A percentile compares a stretch with the other conserved stretches of the same genome.
phyloP scores from a whole-genome alignment of 2,329 filamentous ascomycete genomes.

The Cladosporium austrohemisphaericum region DNA sequence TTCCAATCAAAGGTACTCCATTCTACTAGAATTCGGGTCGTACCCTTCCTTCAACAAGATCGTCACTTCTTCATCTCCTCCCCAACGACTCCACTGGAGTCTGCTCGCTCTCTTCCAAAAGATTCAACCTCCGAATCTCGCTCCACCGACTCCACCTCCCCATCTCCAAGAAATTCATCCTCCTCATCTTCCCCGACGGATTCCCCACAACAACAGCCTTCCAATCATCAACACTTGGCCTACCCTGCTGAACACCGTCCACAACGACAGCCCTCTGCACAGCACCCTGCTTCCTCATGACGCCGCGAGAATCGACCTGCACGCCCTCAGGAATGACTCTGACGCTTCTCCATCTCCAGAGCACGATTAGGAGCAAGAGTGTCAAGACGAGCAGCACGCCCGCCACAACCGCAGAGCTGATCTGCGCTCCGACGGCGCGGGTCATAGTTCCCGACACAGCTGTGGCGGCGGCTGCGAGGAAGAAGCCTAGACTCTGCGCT shows the following conservation, averaged over 20 bases:
- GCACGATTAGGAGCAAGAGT: constrained; percentile 56
- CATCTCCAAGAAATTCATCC: constrained; percentile 68
- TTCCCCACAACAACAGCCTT: constrained; percentile 68
- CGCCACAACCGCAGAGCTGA: constrained; percentile 65
- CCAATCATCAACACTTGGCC: constrained; percentile 55
- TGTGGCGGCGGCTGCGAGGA: constrained; percentile 65
- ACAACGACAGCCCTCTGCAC: constrained; percentile 4
- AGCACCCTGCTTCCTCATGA: constrained; percentile 16
- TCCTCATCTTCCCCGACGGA: constrained; percentile 63
- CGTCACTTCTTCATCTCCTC: too few species aligned
- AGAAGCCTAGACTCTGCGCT: constrained; percentile 65
- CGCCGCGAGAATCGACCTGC: constrained; percentile 33
- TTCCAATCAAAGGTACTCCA: too few species aligned
- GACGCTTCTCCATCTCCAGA: constrained; percentile 62
- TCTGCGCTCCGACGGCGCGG: constrained; percentile 62
- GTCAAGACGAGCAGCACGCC: constrained; percentile 64
- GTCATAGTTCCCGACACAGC: constrained; percentile 65
- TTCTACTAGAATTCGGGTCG: too few species aligned
- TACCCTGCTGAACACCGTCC: constrained; percentile 19
- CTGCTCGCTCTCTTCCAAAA: constrained; percentile 22
- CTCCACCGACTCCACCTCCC: constrained; percentile 67
- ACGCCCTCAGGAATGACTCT: constrained; percentile 64
- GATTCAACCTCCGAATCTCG: constrained; percentile 58
- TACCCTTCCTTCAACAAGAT: too few species aligned
- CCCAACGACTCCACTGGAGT: too few species aligned